Evolutionary conservation across 2,329 filamentous ascomycete species (phyloP), one percentile per base, ranked within the genome.

Genomic region (Colletotrichum scovillei): DNA sequence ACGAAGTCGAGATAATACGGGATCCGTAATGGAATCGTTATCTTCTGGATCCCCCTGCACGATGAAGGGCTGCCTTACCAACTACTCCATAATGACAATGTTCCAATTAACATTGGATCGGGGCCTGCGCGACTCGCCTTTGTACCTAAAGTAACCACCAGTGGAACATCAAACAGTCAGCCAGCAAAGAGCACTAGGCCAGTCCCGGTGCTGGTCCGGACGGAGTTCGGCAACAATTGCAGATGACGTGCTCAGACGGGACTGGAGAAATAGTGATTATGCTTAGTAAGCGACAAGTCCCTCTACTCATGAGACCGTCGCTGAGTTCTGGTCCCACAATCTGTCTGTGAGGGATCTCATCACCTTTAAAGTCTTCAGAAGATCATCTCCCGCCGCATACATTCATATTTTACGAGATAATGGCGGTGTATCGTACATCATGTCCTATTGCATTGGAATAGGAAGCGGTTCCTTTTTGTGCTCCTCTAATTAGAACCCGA

Each of bases 401-500:
- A 49, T 49, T 49, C 19, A 49, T 22, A 11, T 22, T 9, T 49
- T n/a, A 49, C 8, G 42, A 49, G 42, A 22, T 22, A 49, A 11
- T 22, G 8, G 19, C 9, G 19, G 42, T 9, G 6, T n/a, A n/a
- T 49, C 19, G 16, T 24, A 38, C 22, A 55, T 42, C 32, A 9
- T 38, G 8, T 19, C 35, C 16, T 30, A 14, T 19, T 26, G 22
- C 6, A 11, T 24, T 12, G 2, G 11, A 46, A 19, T 11, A 26
- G 30, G 28, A 19, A 57, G 32, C 32, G n/a, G 11, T 11, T 14
- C 19, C 32, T 19, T 32, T 57, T 57, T 24, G 16, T 7, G 52
- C 19, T 12, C 32, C 14, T 32, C 12, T 12, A 19, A 32, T 78
- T 77, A 98, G 80, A 98, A 97, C 1, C 96, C 96, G 88, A 98